Percentiles rank a stretch among this genome's conserved stretches.
Evolutionary conservation across 139 green algal genomes (phyloP).

Genomic region (Chlamydomonas sphaeroides): DNA sequence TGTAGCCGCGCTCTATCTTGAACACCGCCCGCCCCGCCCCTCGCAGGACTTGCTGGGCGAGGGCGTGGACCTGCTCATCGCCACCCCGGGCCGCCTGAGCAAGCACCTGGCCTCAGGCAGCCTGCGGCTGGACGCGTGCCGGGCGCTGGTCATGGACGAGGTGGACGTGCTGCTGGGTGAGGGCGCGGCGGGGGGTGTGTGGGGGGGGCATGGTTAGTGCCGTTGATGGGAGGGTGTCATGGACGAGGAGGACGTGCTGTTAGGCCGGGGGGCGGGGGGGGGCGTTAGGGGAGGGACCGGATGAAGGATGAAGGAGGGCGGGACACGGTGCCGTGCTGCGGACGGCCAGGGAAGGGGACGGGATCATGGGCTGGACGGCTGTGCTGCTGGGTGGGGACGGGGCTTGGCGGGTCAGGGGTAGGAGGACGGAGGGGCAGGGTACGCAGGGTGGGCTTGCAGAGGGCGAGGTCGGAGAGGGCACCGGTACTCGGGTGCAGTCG

Average conservation of each 20-base stretch:
- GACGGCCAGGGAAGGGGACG: too few relatives aligned
- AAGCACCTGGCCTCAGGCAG: constrained; percentile 61
- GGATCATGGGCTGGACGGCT: too few relatives aligned
- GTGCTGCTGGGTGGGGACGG: too few relatives aligned
- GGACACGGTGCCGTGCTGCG: too few relatives aligned
- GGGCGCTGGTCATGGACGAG: constrained; percentile 86
- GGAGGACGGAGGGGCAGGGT: too few relatives aligned
- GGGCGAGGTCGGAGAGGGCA: too few relatives aligned
- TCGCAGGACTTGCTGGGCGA: constrained; percentile 18
- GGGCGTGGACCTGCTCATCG: constrained; percentile 86
- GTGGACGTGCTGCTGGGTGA: constrained; percentile 88
- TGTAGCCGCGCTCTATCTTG: too few relatives aligned
- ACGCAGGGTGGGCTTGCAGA: too few relatives aligned
- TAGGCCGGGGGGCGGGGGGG: neutral
- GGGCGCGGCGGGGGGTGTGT: neutral
- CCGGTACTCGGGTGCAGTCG: too few relatives aligned
- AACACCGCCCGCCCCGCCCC: neutral
- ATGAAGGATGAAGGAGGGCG: too few relatives aligned
- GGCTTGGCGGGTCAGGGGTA: too few relatives aligned
- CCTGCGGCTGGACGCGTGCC: constrained; percentile 63
- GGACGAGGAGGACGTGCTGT: neutral
- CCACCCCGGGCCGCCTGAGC: constrained; percentile 77
- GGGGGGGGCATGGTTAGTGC: neutral
- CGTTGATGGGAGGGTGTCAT: too few relatives aligned
- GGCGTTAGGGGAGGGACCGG: neutral